Evolutionary conservation across 768 basidiomycete species (phyloP).

Genomic region (Termitomyces sp.): DNA sequence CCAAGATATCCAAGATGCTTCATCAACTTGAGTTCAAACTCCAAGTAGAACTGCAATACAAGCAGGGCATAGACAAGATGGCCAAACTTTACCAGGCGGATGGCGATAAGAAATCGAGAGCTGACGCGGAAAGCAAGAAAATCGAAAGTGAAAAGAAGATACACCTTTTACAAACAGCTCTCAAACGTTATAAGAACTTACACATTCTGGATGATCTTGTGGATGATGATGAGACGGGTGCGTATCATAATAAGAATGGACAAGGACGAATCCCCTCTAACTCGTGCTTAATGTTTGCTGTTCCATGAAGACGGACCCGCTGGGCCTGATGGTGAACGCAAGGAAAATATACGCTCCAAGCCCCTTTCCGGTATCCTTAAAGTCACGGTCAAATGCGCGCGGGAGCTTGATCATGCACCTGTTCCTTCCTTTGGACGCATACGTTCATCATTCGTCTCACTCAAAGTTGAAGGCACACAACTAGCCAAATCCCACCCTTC

Average conservation of each 20-base stretch:
- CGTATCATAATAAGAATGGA: slow-evolving; percentile 13
- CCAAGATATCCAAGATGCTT: slow-evolving; percentile 96
- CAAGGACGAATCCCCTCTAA: background rate
- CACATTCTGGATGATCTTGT: slow-evolving; percentile 88
- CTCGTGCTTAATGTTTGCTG: background rate
- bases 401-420: slow-evolving; percentile 93
- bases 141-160: slow-evolving; percentile 97
- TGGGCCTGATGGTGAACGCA: slow-evolving; percentile 76
- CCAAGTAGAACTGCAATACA: slow-evolving; percentile 97
- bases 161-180: slow-evolving; percentile 82
- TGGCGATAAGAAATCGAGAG: slow-evolving; percentile 93
- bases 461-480: slow-evolving; percentile 96
- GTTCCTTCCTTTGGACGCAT: slow-evolving; percentile 48
- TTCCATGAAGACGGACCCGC: slow-evolving; percentile 30
- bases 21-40: slow-evolving; percentile 99
- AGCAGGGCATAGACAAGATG: slow-evolving; percentile 99
- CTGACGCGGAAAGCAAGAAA: slow-evolving; percentile 90
- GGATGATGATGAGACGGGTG: slow-evolving; percentile 78
- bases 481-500: slow-evolving; percentile 89
- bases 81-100: slow-evolving; percentile 93
- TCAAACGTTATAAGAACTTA: slow-evolving; percentile 94
- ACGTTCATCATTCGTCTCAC: slow-evolving; percentile 79
- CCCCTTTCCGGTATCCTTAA: slow-evolving; percentile 90
- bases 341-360: slow-evolving; percentile 90
- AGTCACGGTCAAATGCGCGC: slow-evolving; percentile 83